Evolutionary conservation across 345 rosid genomes (phyloP).

Genomic region (Eucalyptus pauciflora): DNA sequence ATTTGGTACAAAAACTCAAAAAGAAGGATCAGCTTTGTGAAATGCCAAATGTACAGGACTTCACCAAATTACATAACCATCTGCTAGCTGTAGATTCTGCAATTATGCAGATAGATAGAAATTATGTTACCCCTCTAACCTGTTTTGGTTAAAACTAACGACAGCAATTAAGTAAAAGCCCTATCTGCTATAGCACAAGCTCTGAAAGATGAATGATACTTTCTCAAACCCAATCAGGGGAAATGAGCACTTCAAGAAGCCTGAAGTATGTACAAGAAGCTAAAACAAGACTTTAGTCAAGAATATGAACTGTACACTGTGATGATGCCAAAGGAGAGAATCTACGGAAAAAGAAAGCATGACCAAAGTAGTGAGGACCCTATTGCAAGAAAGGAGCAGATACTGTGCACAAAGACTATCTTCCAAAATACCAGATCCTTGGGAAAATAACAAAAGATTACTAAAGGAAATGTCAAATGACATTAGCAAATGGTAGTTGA

Average conservation of each 20-base stretch:
- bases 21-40: not conserved
- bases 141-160: not conserved
- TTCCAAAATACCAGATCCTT: not conserved
- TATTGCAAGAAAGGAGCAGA: not conserved
- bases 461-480: not conserved
- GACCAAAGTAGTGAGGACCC: not conserved
- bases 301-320: not conserved
- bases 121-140: not conserved
- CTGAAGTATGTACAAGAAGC: not conserved
- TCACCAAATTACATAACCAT: not conserved
- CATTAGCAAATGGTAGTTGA: not conserved
- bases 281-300: not conserved
- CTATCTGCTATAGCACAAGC: not conserved
- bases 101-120: not conserved
- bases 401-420: not conserved
- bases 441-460: not conserved
- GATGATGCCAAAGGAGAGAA: not conserved
- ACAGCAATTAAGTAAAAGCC: not conserved
- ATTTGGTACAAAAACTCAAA: not conserved
- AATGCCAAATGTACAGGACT: not conserved
- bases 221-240: not conserved
- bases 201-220: not conserved
- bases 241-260: not conserved
- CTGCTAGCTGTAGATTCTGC: not conserved
- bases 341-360: not conserved